Base-by-base conservation (phyloP, 2,329 filamentous ascomycete species). In the Arthroderma uncinatum region DNA sequence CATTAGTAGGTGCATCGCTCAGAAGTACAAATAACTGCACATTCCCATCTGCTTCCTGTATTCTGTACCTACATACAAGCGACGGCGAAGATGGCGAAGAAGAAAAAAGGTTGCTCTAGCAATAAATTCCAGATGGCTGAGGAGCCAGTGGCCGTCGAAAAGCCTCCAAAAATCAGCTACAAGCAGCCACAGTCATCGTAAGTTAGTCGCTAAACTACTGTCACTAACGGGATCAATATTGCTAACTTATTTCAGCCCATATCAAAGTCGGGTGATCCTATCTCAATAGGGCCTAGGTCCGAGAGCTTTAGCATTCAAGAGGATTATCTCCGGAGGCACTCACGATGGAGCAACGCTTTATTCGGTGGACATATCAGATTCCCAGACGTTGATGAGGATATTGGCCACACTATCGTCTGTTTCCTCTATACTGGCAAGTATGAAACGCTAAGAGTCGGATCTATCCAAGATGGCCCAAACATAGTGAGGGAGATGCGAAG, bases 371-470 rank as follows among this genome's bases (percentile, higher is more conserved):
- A 21, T 12, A 39, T 57, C 21, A n/a, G 7, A 16, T 19, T 54
- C 9, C n/a, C 40, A 10, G 12, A 44, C 14, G 40, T 53, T 3
- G 42, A 58, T 4, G 53, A 58, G 25, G 57, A 58, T 39, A 40
- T 58, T 19, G 57, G 40, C 34, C 57, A 58, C 36, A 58, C 57
- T n/a, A 25, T 58, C 19, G 36, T 56, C 7, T 42, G 52, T 40
- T 58, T 50, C 30, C 53, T 58, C 1, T 58, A 53, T 42, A 58
- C 57, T 34, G 57, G 57, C 19, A 44, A 54, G 4, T 58, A 58
- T 21, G 39, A 58, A 47, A 58, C 57, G 16, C 30, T 55, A 3
- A 53, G 42, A 19, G n/a, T n/a, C 10, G 16, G 7, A 10, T 10
- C n/a, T 4, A 21, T 28, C n/a, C n/a, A n/a, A 14, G 40, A 34